Conservation (phyloP, 139 green algal genomes). For the Closterium sp. region DNA sequence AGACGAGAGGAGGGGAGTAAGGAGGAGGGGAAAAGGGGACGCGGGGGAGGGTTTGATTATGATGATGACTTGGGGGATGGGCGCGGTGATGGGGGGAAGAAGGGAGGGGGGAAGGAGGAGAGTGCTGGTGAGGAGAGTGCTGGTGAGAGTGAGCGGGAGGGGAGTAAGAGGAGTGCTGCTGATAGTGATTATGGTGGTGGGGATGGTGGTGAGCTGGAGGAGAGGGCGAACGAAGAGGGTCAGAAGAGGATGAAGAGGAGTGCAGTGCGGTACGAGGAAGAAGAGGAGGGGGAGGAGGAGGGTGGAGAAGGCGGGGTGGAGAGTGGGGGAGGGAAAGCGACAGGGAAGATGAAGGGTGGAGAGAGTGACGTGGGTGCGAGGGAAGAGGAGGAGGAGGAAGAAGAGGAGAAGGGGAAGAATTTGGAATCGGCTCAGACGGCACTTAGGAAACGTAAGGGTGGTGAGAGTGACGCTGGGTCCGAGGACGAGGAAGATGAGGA, state of each 20-base stretch:
- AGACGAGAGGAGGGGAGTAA: background rate
- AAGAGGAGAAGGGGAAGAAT: background rate
- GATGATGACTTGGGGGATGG: background rate
- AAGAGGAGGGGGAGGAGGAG: background rate
- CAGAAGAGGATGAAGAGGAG: background rate
- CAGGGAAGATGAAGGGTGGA: background rate
- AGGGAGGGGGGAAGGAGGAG: too few species aligned
- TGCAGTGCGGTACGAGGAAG: background rate
- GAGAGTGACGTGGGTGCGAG: background rate
- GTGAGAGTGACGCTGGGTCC: background rate
- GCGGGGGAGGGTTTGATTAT: background rate
- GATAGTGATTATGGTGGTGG: background rate
- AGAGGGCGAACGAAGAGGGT: background rate
- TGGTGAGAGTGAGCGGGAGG: background rate
- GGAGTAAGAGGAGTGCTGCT: background rate
- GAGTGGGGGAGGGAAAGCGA: background rate
- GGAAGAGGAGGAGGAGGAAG: background rate
- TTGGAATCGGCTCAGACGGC: too few species aligned
- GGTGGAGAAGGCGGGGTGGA: background rate
- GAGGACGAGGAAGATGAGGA: background rate
- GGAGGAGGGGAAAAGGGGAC: background rate
- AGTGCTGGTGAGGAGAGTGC: too few species aligned
- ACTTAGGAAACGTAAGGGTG: background rate
- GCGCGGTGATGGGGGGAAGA: background rate
- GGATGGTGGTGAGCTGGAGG: background rate